Evolutionary conservation across 2,329 filamentous ascomycete species (phyloP), one percentile per base, ranked within the genome.

Genomic region (Ophiocordyceps australis): DNA sequence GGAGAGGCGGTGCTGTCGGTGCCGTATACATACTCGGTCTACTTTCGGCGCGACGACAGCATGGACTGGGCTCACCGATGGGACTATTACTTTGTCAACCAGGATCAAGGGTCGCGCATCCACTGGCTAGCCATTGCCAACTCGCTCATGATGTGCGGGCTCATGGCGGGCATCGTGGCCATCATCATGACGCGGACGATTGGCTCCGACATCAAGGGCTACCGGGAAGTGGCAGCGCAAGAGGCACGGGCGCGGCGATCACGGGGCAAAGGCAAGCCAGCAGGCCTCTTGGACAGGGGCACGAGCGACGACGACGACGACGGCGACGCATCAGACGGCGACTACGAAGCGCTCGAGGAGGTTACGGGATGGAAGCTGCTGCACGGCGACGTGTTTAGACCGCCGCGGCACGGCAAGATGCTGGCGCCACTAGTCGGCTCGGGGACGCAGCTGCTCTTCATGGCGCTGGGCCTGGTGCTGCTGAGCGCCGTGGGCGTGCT

Each of bases 101-200:
- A 89, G 43, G 75, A 81, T 30, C 79, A 86, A 36, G 78, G 77
- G 23, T 74, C 69, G 15, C 73, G 71, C 43, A 80, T 86, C 14
- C 82, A 92, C 45, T 91, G 81, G 79, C 60, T 92, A 29, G 81
- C 82, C 19, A 86, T 92, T 34, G 50, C 89, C 47, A 92, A 91
- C 52, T 89, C 81, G 0, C 50, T 92, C 35, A 74, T 83, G 35
- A 89, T 92, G 36, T 80, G 76, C 25, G 75, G 75, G 6, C 57
- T 89, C 19, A 56, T 92, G 22, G 83, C 78, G 2, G 73, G 74
- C 12, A 72, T 82, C 19, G 78, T 89, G 14, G 67, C 80, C 30
- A 77, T 91, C 43, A 85, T 92, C 32, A 58, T 89, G 38, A 65
- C 77, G 17, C 71, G 77, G 39, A 91, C 82, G 0, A 68, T 86